Conservation (phyloP, 2,329 filamentous ascomycete species). For the Madurella mycetomatis region DNA sequence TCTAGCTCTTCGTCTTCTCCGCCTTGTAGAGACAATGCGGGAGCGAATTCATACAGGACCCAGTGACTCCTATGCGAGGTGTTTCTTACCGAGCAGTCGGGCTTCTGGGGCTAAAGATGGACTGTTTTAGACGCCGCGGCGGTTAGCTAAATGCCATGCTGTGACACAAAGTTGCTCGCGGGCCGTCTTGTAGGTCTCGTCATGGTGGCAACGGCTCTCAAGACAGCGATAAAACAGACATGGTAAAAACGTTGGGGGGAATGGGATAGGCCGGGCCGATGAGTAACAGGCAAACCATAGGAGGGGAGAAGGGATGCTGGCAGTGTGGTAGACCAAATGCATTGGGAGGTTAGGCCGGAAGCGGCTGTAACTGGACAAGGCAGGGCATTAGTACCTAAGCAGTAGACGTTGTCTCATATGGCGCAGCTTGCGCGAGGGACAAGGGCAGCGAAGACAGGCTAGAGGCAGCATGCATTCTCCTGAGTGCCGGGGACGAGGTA, state of each 20-base stretch:
- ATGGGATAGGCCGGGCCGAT: not conserved
- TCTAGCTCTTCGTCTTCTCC: slow-evolving; percentile 34
- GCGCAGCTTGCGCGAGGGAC: not conserved
- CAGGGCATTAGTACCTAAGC: slow-evolving; percentile 1
- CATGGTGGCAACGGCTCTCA: not conserved
- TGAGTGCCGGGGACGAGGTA: not conserved
- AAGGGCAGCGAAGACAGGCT: slow-evolving; percentile 11
- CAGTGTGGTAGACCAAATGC: not conserved
- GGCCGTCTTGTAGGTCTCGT: not conserved
- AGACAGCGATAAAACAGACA: slow-evolving; percentile 4
- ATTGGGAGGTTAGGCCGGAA: slow-evolving; percentile 1
- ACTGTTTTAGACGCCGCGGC: not conserved
- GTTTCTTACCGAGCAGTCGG: not conserved
- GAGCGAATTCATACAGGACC: slow-evolving; percentile 5
- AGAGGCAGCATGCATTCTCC: slow-evolving; percentile 15
- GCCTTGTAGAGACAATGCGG: slow-evolving; percentile 25
- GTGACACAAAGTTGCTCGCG: not conserved
- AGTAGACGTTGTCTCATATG: slow-evolving; percentile 9
- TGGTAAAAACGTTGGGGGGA: not conserved
- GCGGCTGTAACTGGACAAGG: slow-evolving; percentile 1
- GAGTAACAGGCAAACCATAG: not conserved
- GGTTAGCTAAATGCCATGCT: not conserved
- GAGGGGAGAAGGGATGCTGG: not conserved
- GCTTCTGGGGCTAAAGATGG: not conserved
- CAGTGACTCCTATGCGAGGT: not conserved